Base-by-base conservation (phyloP, 805 yeast species). In the Ogataea zsoltii region DNA sequence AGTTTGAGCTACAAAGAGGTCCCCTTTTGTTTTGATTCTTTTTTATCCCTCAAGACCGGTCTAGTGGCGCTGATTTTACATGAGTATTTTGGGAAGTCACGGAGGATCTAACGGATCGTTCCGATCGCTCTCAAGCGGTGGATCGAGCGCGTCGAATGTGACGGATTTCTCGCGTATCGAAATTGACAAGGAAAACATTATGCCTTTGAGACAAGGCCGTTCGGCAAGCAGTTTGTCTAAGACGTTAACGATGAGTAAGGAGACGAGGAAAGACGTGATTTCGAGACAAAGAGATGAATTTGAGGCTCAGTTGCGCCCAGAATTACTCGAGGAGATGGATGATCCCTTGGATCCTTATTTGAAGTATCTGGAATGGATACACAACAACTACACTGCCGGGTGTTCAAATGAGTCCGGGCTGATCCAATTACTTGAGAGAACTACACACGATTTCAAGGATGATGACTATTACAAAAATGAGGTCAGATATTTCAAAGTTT, bases 321-420 rank as follows among this genome's bases (percentile, higher is more conserved):
- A 49, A 3, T 14, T 70, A 1, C 50, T 80, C 7, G 84, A 80
- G 4, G 88, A 82, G 13, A 62, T 81, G 33, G 96, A 90, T 66
- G 97, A 91, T 62, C 97, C 97, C 0, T 61, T 90, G 17, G 88
- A 86, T 50, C 78, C 82, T 1, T 89, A 76, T 62, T 51, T 88
- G n/a, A 83, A 83, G 15, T 90, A 88, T 56, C 70, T 90, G 11
- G 61, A 71, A n/a, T 89, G 96, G 96, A 76, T 80, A 10, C 80
- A 76, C 47, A 72, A 74, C 28, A 76, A 68, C 51, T 82, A 66
- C 56, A 88, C 91, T 0, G 80, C 82, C 32, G 95, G 75, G 0
- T 71, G 74, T 28, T 72, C 77, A 3, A 69, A 73, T 4, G 84
- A 82, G 37, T 82, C 88, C 51, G 90, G 89, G 0, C 68, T 89